Conservation (phyloP, 2,329 filamentous ascomycete species). For the Ceratocystis smalleyi region DNA sequence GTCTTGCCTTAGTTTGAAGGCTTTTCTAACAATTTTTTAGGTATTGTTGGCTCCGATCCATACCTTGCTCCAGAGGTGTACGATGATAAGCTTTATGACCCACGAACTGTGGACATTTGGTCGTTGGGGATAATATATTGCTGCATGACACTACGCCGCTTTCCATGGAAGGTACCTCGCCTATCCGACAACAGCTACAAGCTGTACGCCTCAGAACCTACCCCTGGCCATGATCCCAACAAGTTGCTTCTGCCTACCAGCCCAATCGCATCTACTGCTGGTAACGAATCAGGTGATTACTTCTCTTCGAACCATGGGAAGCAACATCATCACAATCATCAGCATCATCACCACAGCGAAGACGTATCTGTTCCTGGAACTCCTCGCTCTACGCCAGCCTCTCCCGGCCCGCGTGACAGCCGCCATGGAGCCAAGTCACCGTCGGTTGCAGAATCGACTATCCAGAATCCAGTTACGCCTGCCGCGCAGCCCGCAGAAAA, state of each 20-base stretch:
- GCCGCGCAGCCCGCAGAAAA: slow-evolving; percentile 28
- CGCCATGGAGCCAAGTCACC: slow-evolving; percentile 12
- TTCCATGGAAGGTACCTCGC: slow-evolving; percentile 92
- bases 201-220: slow-evolving; percentile 74
- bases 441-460: slow-evolving; percentile 10
- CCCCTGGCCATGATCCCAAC: slow-evolving; percentile 51
- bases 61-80: slow-evolving; percentile 96
- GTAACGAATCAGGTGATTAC: slow-evolving; percentile 4
- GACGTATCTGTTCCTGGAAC: slow-evolving; percentile 4
- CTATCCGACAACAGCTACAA: slow-evolving; percentile 89
- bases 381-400: slow-evolving; percentile 10
- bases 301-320: slow-evolving; percentile 13
- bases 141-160: slow-evolving; percentile 89
- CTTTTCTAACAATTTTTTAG: slow-evolving; percentile 24
- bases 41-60: slow-evolving; percentile 69
- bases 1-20: not conserved
- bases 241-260: slow-evolving; percentile 34
- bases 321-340: not conserved
- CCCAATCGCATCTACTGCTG: slow-evolving; percentile 24
- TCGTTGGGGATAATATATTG: slow-evolving; percentile 97
- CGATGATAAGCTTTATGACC: slow-evolving; percentile 82
- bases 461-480: slow-evolving; percentile 14
- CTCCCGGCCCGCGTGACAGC: slow-evolving; percentile 6
- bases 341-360: slow-evolving; percentile 1
- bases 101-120: slow-evolving; percentile 90